A percentile compares a stretch with the other conserved stretches of the same genome.
phyloP scores from a whole-genome alignment of 1,139 yeast species.

The Hanseniaspora uvarum region DNA sequence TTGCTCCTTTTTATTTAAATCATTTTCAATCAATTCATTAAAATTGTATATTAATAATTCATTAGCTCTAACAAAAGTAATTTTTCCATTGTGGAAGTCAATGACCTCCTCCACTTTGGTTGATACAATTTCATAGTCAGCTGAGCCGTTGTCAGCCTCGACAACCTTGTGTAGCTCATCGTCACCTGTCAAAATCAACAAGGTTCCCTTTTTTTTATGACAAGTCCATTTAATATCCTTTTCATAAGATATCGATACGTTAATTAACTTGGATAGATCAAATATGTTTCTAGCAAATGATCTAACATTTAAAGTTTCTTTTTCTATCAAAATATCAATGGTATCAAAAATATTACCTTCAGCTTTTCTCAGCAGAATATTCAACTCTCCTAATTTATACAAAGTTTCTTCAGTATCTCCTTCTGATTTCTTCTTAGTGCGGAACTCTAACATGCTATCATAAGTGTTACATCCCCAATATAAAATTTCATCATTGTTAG shows the following conservation, averaged over 20 bases:
- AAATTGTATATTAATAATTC: conserved; percentile 22
- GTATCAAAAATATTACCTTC: conserved; percentile 5
- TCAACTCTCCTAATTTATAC: conserved; percentile 16
- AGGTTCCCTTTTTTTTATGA: conserved; percentile 23
- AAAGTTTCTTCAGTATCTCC: neutral
- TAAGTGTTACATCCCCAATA: conserved; percentile 16
- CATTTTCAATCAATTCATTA: conserved; percentile 21
- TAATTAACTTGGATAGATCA: conserved; percentile 7
- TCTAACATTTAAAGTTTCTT: neutral
- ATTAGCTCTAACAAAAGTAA: conserved; percentile 24
- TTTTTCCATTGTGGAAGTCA: conserved; percentile 24
- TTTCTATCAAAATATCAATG: conserved; percentile 11
- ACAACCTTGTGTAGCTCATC: conserved; percentile 22
- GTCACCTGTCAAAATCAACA: conserved; percentile 23
- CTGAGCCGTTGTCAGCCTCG: conserved; percentile 19
- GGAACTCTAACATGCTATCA: neutral
- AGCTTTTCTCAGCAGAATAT: conserved; percentile 1
- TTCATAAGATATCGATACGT: conserved; percentile 4
- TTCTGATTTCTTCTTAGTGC: neutral
- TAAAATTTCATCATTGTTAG: conserved; percentile 4
- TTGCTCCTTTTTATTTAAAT: neutral
- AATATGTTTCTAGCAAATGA: conserved; percentile 12
- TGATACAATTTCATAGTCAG: conserved; percentile 22
- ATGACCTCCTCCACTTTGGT: conserved; percentile 27
- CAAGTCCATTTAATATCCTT: conserved; percentile 23